Evolutionary conservation across 768 basidiomycete genomes (phyloP).

Genomic region (Kwoniella dendrophila): DNA sequence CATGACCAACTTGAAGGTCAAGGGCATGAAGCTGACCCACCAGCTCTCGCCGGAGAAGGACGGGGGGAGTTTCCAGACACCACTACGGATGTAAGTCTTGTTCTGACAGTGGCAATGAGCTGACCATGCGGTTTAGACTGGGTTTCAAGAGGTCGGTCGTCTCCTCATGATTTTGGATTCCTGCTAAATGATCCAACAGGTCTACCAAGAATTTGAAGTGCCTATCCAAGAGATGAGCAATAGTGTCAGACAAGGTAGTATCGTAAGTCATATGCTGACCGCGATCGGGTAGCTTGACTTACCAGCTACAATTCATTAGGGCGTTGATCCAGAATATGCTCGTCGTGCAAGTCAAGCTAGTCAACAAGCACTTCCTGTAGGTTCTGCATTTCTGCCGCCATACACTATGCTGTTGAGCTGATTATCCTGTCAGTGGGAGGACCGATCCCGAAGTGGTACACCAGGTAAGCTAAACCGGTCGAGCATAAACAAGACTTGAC

Average conservation of each 20-base stretch:
- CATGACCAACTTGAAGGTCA: not conserved
- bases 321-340: conserved; percentile 26
- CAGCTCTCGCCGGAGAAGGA: too few relatives aligned
- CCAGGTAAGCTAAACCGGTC: conserved; percentile 11
- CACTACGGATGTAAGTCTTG: conserved; percentile 7
- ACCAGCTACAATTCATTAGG: not conserved
- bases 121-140: not conserved
- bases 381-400: not conserved
- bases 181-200: conserved; percentile 3
- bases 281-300: too few relatives aligned
- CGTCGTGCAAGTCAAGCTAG: conserved; percentile 29
- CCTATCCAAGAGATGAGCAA: conserved; percentile 14
- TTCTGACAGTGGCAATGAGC: not conserved
- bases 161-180: not conserved
- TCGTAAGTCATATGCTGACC: too few relatives aligned
- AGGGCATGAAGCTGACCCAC: too few relatives aligned
- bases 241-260: conserved; percentile 27
- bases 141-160: conserved; percentile 14
- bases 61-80: not conserved
- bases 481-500: too few relatives aligned
- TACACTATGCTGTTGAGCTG: not conserved
- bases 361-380: conserved; percentile 33
- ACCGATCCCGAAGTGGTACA: conserved; percentile 11
- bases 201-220: conserved; percentile 26
- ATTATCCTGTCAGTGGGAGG: conserved; percentile 32